Conservation (phyloP, 768 basidiomycete species). For the Lentinula detonsa region DNA sequence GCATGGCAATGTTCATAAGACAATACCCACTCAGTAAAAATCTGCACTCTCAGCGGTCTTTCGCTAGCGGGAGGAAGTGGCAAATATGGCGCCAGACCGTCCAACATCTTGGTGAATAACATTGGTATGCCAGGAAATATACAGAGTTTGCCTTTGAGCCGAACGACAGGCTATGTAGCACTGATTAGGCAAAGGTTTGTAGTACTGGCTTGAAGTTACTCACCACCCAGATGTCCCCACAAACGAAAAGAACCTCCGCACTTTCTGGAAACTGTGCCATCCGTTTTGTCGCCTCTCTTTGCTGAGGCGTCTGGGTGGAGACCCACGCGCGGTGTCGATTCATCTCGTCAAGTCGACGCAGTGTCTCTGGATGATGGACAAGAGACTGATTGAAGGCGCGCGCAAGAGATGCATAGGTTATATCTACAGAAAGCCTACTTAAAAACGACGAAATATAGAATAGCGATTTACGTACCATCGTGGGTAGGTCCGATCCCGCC, state of each 20-base stretch:
- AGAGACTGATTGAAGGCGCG: conserved; percentile 76
- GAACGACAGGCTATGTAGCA: conserved; percentile 66
- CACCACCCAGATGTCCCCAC: conserved; percentile 82
- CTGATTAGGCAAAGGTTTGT: not conserved
- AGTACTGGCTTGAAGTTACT: conserved; percentile 15
- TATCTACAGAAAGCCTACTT: conserved; percentile 41
- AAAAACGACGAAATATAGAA: not conserved
- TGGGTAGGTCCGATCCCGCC: conserved; percentile 93
- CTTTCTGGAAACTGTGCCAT: conserved; percentile 88
- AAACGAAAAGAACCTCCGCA: conserved; percentile 77
- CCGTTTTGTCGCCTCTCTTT: conserved; percentile 67
- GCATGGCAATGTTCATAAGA: not conserved
- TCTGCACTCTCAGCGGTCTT: conserved; percentile 73
- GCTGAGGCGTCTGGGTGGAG: conserved; percentile 62
- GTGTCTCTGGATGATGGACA: conserved; percentile 71
- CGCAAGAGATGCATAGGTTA: conserved; percentile 85
- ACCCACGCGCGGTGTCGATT: conserved; percentile 51
- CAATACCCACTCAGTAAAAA: conserved; percentile 69
- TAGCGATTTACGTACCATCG: conserved; percentile 49
- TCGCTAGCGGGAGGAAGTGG: conserved; percentile 71
- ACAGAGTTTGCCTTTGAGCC: conserved; percentile 81
- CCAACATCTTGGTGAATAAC: conserved; percentile 78
- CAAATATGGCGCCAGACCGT: conserved; percentile 64
- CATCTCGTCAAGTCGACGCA: conserved; percentile 63
- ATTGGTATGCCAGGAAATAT: conserved; percentile 88